These are phyloP conservation scores for Aspergillus sp. DNA, from an alignment of 2,329 filamentous ascomycete species.

Conservation along the genomic window DNA sequence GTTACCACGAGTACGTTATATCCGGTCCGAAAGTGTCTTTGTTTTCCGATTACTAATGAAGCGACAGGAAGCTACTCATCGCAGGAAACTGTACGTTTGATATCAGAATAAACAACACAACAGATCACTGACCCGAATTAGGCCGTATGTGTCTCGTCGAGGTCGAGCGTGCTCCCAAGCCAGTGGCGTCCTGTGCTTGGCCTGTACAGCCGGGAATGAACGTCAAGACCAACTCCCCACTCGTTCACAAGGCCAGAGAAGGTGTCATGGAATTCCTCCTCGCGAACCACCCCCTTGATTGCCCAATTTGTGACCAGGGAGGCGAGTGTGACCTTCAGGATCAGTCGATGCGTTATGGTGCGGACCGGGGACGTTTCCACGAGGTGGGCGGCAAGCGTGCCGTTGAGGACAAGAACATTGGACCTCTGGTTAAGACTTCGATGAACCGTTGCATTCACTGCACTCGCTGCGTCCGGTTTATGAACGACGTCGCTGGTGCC, in stretches of 20 bases:
- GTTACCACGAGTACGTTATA: conserved; percentile 85
- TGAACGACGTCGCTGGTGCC: conserved; percentile 94
- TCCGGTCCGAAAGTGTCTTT: conserved; percentile 14
- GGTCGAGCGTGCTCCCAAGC: conserved; percentile 94
- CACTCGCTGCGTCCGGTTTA: conserved; percentile 95
- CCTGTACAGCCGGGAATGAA: conserved; percentile 98
- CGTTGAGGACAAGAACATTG: conserved; percentile 99
- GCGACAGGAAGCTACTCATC: conserved; percentile 86
- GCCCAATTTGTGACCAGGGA: conserved; percentile 97
- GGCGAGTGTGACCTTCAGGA: conserved; percentile 99
- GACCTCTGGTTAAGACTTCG: conserved; percentile 95
- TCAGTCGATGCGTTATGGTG: conserved; percentile 98
- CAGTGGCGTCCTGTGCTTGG: conserved; percentile 97
- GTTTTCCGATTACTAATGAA: conserved; percentile 23
- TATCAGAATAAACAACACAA: background rate
- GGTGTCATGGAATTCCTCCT: conserved; percentile 99
- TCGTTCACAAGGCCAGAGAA: conserved; percentile 96
- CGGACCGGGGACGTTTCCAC: conserved; percentile 94
- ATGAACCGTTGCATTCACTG: conserved; percentile 99
- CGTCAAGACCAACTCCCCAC: conserved; percentile 94
- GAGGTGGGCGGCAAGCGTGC: conserved; percentile 94
- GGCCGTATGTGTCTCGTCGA: conserved; percentile 97
- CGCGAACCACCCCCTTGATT: conserved; percentile 93
- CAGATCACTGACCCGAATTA: conserved; percentile 19
- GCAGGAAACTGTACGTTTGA: conserved; percentile 77